Conservation (phyloP, 1,284 basidiomycete species). For the Hemileia vastatrix region DNA sequence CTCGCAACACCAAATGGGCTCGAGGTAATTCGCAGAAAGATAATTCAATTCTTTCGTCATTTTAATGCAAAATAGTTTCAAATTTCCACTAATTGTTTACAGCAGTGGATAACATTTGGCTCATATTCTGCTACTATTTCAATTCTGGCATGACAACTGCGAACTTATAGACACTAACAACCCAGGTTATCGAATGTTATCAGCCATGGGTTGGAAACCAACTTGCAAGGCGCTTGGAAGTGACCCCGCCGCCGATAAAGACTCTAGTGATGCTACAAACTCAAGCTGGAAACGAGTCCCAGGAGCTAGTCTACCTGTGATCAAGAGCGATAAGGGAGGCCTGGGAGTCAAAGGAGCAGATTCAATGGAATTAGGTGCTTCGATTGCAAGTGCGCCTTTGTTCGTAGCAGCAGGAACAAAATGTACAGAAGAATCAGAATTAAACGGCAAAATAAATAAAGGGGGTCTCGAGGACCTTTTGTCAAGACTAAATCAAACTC, state of each 20-base stretch:
- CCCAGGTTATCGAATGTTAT: conserved; percentile 18
- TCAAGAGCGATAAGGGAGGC: conserved; percentile 12
- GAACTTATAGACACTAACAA: conserved; percentile 8
- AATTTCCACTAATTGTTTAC: too few species aligned
- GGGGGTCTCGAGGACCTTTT: conserved; percentile 17
- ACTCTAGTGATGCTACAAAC: neutral
- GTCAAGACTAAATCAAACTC: conserved; percentile 5
- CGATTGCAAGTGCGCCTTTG: conserved; percentile 14
- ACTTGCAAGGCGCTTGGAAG: neutral
- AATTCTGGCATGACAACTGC: too few species aligned
- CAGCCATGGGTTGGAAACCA: conserved; percentile 19
- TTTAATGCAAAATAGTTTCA: too few species aligned
- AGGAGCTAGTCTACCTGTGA: neutral
- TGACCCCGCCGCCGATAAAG: neutral
- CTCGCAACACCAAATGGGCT: conserved; percentile 19
- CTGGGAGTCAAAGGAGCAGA: conserved; percentile 15
- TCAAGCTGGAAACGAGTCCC: conserved; percentile 15
- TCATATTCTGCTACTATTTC: too few species aligned
- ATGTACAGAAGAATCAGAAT: neutral
- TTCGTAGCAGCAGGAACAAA: neutral
- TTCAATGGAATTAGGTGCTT: neutral
- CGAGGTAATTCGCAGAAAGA: too few species aligned
- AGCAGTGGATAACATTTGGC: neutral
- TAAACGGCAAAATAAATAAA: neutral
- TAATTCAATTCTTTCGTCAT: too few species aligned